Evolutionary conservation across 805 yeast species (phyloP), one percentile per base, ranked within the genome.

Genomic region (Cyberlindnera nakhonratchasimensis): DNA sequence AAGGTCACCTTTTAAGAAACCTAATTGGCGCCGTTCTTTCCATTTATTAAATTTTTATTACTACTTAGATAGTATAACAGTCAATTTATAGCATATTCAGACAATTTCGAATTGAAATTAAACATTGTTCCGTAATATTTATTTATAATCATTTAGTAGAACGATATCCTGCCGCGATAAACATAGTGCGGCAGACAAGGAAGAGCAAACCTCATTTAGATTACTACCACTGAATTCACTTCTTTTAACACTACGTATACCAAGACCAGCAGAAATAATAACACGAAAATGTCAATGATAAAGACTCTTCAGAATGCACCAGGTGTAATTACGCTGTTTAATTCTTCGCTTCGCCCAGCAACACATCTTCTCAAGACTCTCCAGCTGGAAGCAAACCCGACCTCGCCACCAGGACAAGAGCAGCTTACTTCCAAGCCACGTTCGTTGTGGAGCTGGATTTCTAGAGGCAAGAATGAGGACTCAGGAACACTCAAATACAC

Each of bases 261-360:
- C n/a, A n/a, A n/a, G n/a, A n/a, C n/a, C n/a, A n/a, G n/a, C n/a
- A n/a, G n/a, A n/a, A n/a, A n/a, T n/a, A n/a, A n/a, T n/a, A n/a
- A n/a, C 10, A 34, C 13, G 12, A 29, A 17, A 22, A 37, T 73
- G 78, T 71, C 79, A 6, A 65, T 74, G 70, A 64, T 75, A 43
- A 72, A 59, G 49, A 63, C 77, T 3, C 52, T 74, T 9, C 79
- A 74, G 49, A 46, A 51, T 13, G 62, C 66, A 17, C 72, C 77
- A 2, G 70, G 79, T 16, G 64, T 67, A 2, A 66, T 75, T 39
- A 67, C 80, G 4, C 43, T 76, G 28, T 76, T 72, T 34, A 57
- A 61, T 24, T 39, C 56, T 3, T 36, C 52, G 1, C 18, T 16
- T 1, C 23, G 51, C 26, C 41, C 64, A 40, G 28, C 53, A 42